Conservation (phyloP, 2,329 filamentous ascomycete species). For the Amphichorda felina region DNA sequence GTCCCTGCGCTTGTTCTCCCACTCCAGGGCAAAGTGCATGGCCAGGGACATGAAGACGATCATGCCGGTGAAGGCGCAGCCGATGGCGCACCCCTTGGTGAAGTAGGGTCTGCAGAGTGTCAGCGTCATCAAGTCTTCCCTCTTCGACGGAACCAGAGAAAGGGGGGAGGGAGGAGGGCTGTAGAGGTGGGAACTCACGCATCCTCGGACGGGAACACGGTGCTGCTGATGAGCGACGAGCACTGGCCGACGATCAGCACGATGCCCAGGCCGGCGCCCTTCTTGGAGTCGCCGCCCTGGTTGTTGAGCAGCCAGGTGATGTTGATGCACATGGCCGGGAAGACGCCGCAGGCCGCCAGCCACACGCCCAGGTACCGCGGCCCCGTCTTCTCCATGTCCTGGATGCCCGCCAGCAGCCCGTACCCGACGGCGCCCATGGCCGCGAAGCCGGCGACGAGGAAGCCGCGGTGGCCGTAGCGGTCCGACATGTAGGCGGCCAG, state of each 20-base stretch:
- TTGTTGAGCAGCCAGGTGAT: conserved; percentile 19
- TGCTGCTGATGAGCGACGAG: conserved; percentile 15
- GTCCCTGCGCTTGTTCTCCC: conserved; percentile 8
- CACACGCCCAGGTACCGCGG: conserved; percentile 23
- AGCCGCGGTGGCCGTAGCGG: conserved; percentile 19
- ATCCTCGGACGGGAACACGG: conserved; percentile 11
- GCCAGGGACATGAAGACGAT: conserved; percentile 6
- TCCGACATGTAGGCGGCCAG: conserved; percentile 20
- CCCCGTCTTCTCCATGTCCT: conserved; percentile 9
- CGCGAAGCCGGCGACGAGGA: conserved; percentile 14
- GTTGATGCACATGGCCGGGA: conserved; percentile 15
- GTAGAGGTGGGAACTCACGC: conserved; percentile 6
- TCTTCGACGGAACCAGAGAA: too few relatives aligned
- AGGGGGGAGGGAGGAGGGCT: neutral
- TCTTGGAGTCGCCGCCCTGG: conserved; percentile 15
- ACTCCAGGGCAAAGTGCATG: conserved; percentile 6
- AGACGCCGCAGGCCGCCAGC: conserved; percentile 20
- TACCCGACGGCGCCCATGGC: conserved; percentile 18
- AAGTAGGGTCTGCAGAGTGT: conserved; percentile 9
- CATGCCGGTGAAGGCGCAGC: conserved; percentile 8
- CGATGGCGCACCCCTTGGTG: conserved; percentile 8
- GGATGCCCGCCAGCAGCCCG: conserved; percentile 10
- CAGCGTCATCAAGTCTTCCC: too few relatives aligned
- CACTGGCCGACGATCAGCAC: conserved; percentile 15
- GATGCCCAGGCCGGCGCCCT: conserved; percentile 12